Evolutionary conservation across 352 stramenopile species (phyloP).

Genomic region (Pelagophyceae sp.): DNA sequence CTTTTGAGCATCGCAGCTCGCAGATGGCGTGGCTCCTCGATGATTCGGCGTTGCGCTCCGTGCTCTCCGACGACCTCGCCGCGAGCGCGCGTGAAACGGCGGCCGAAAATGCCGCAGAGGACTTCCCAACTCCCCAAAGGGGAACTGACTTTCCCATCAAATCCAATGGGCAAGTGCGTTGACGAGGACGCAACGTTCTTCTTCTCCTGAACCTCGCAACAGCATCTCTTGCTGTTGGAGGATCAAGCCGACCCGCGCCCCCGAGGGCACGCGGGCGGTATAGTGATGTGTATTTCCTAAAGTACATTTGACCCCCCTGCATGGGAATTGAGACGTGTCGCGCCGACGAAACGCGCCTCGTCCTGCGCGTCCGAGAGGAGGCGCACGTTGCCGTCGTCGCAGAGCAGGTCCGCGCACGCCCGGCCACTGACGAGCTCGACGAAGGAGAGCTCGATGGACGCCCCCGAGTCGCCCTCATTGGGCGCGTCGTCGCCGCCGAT

Average conservation of each 20-base stretch:
- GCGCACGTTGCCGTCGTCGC: neutral
- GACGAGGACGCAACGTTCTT: too few relatives aligned
- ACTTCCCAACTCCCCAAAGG: too few relatives aligned
- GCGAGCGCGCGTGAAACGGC: neutral
- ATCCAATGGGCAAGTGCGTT: too few relatives aligned
- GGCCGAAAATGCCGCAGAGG: neutral
- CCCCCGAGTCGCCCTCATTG: neutral
- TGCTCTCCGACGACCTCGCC: constrained; percentile 7
- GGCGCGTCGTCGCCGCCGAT: neutral
- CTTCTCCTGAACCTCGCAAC: too few relatives aligned
- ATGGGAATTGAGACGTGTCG: too few relatives aligned
- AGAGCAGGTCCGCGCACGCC: constrained; percentile 29
- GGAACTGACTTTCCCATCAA: too few relatives aligned
- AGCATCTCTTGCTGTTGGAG: too few relatives aligned
- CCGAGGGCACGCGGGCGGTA: too few relatives aligned
- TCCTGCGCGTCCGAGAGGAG: constrained; percentile 28
- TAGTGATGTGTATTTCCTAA: too few relatives aligned
- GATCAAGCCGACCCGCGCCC: too few relatives aligned
- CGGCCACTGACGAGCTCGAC: constrained; percentile 35
- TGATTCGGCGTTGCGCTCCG: constrained; percentile 31
- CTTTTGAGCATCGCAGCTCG: neutral
- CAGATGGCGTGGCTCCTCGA: constrained; percentile 27
- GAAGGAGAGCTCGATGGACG: constrained; percentile 26
- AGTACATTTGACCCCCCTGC: too few relatives aligned
- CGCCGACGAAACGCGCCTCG: constrained; percentile 19